Base-by-base conservation (phyloP, 164 flowering plant species). In the Macadamia tetraphylla region DNA sequence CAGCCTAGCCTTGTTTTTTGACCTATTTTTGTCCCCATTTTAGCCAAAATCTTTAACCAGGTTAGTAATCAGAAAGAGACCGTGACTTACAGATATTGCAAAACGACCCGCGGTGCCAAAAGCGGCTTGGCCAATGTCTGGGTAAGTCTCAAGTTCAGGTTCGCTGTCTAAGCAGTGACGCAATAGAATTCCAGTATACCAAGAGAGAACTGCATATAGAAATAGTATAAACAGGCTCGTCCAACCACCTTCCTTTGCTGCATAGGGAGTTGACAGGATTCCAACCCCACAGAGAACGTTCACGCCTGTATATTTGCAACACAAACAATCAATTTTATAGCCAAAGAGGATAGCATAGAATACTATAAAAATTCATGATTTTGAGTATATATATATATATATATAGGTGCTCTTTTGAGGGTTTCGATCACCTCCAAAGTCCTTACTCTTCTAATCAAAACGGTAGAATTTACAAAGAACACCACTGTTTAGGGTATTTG, bases 121-220 rank as follows among this genome's bases (percentile, higher is more conserved):
- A n/a, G 99, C 99, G 29, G 98, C 98, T 72, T 90, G 96, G 60
- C 99, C 99, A 73, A 95, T 92, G 73, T 95, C 99, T 0, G 99
- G 99, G 73, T 90, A 95, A 10, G 99, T 95, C 74, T 92, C 89
- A 4, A 95, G 88, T 15, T 89, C 99, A 44, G 99, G 97, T 71
- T 80, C 74, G 66, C 99, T 95, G 48, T 95, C 98, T 68, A 95
- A 76, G 82, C 99, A 95, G 63, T 64, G n/a, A 17, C 99, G 85
- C 71, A 95, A 71, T 23, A 95, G 94, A 60, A 92, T 60, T 32
- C 99, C 99, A 15, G 99, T 95, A 81, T 92, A 95, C 76, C 79
- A 92, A 2, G 99, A 88, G 57, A 95, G 86, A 15, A 81, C 46
- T 1, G 86, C 92, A 77, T 84, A 95, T 15, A 81, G 53, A 1